A percentile compares a stretch with the other conserved stretches of the same genome.
Conservation (phyloP, 257 asterid species). For the Solanum pennellii region DNA sequence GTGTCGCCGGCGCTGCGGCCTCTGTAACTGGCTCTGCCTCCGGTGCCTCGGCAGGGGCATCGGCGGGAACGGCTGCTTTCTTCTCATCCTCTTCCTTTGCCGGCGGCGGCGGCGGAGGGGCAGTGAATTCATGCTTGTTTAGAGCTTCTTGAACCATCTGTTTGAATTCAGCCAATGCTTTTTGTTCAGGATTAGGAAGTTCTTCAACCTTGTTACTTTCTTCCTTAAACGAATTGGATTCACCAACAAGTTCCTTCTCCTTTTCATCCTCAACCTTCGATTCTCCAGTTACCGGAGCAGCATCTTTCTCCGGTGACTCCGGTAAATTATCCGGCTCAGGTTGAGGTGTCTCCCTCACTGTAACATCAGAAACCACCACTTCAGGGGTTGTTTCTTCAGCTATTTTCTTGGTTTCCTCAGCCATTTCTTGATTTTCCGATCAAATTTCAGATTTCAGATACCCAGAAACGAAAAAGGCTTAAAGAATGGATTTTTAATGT, state of each 20-base stretch:
- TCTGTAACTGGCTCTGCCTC: conserved; percentile 20
- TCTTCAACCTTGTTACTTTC: conserved; percentile 87
- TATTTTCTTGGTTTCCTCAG: conserved; percentile 59
- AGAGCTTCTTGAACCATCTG: conserved; percentile 60
- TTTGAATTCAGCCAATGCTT: conserved; percentile 86
- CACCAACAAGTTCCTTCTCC: conserved; percentile 22
- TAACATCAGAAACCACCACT: conserved; percentile 42
- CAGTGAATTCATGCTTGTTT: conserved; percentile 65
- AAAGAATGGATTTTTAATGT: background rate
- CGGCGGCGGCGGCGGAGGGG: conserved; percentile 52
- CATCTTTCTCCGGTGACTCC: conserved; percentile 19
- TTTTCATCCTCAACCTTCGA: conserved; percentile 17
- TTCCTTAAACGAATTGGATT: conserved; percentile 74
- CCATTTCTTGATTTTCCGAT: conserved; percentile 29
- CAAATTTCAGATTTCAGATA: background rate
- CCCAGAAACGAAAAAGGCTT: background rate
- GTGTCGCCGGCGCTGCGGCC: background rate
- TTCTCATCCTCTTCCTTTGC: conserved; percentile 29
- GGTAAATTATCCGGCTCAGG: conserved; percentile 23
- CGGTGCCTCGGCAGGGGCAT: conserved; percentile 5
- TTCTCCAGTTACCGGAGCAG: background rate
- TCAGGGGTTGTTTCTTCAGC: conserved; percentile 38
- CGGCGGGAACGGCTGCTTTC: conserved; percentile 21
- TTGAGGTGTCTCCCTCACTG: conserved; percentile 32
- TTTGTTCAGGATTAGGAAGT: conserved; percentile 76